A percentile compares a stretch with the other conserved stretches of the same genome.
phyloP scores from a whole-genome alignment of 805 yeast species.

The Candida saitoana region DNA sequence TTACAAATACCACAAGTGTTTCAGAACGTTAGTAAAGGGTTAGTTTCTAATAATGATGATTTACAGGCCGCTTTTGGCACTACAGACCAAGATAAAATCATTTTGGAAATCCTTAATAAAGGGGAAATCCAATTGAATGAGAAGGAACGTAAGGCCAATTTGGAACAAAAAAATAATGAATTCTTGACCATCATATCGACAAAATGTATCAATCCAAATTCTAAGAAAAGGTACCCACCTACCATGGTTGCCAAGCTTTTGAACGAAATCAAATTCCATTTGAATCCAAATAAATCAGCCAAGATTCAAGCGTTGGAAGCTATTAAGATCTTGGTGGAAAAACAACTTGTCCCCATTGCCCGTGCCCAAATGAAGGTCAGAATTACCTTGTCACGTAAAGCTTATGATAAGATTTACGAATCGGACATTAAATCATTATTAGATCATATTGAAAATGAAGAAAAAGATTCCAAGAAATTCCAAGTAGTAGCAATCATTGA shows the following conservation, averaged over 20 bases:
- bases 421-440: slow-evolving; percentile 32
- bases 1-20: slow-evolving; percentile 95
- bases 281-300: slow-evolving; percentile 68
- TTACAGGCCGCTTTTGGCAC: slow-evolving; percentile 69
- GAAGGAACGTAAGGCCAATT: slow-evolving; percentile 79
- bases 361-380: slow-evolving; percentile 90
- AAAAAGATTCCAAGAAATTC: slow-evolving; percentile 45
- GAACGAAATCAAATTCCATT: slow-evolving; percentile 71
- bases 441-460: slow-evolving; percentile 37
- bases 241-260: slow-evolving; percentile 89
- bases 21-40: slow-evolving; percentile 89
- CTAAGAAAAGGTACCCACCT: slow-evolving; percentile 89
- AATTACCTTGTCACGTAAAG: slow-evolving; percentile 53
- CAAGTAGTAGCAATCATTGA: slow-evolving; percentile 65
- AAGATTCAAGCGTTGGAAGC: slow-evolving; percentile 92
- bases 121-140: slow-evolving; percentile 95
- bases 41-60: slow-evolving; percentile 85
- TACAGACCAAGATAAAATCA: slow-evolving; percentile 68
- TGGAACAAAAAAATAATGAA: slow-evolving; percentile 73
- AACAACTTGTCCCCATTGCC: slow-evolving; percentile 87
- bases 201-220: slow-evolving; percentile 86
- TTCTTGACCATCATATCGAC: slow-evolving; percentile 79
- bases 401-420: slow-evolving; percentile 38
- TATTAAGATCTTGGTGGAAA: slow-evolving; percentile 67
- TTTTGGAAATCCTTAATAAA: slow-evolving; percentile 75